phyloP scores from a whole-genome alignment of 2,329 filamentous ascomycete species.

The Exophiala bonariae region DNA sequence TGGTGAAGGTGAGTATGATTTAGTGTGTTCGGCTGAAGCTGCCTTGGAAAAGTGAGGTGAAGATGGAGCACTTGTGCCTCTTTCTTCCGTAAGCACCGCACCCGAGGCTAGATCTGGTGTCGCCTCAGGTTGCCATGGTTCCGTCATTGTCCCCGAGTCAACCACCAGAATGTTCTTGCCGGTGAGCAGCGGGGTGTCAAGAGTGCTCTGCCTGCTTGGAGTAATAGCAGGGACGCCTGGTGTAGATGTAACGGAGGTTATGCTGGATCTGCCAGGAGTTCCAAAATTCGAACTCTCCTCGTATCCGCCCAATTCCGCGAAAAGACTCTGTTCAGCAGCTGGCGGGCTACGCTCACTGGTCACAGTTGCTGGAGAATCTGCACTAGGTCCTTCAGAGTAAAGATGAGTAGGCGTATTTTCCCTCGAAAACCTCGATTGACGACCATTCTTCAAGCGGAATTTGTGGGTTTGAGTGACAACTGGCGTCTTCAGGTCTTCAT shows the following conservation, averaged over 20 bases:
- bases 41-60: too few relatives aligned
- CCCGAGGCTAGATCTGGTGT: constrained; percentile 18
- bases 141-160: constrained; percentile 64
- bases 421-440: constrained; percentile 56
- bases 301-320: constrained; percentile 84
- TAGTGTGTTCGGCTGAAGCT: too few relatives aligned
- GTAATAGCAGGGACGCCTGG: constrained; percentile 31
- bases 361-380: constrained; percentile 57
- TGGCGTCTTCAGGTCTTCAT: constrained; percentile 65
- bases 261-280: constrained; percentile 37
- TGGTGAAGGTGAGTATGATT: constrained; percentile 15
- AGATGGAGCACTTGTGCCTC: constrained; percentile 8
- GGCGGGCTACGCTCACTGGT: constrained; percentile 44
- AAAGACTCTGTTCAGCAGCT: constrained; percentile 72
- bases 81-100: constrained; percentile 20
- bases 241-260: constrained; percentile 39
- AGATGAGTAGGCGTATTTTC: constrained; percentile 43
- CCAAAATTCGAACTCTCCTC: constrained; percentile 68
- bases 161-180: constrained; percentile 49
- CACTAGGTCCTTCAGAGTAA: constrained; percentile 41
- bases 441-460: constrained; percentile 69
- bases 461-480: constrained; percentile 63
- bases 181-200: constrained; percentile 15
- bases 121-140: constrained; percentile 51
- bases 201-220: constrained; percentile 15